phyloP scores from a whole-genome alignment of 352 stramenopile species.

The Phytophthora hibernalis region DNA sequence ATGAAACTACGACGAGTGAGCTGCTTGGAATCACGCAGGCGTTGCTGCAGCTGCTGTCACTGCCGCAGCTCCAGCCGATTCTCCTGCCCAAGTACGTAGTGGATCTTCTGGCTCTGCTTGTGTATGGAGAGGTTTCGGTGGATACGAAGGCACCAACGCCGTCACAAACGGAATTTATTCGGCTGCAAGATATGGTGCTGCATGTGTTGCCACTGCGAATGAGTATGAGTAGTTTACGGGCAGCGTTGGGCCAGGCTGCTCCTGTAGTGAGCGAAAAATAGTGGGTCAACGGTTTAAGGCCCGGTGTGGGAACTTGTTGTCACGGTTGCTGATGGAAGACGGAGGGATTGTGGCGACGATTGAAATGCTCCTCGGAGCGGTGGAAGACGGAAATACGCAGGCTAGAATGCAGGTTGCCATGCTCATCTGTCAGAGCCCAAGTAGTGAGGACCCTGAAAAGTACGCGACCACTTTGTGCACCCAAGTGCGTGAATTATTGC shows the following conservation, averaged over 20 bases:
- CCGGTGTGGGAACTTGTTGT: slow-evolving; percentile 65
- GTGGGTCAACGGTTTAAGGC: slow-evolving; percentile 62
- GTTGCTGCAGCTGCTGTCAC: slow-evolving; percentile 65
- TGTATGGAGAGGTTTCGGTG: slow-evolving; percentile 53
- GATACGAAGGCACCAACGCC: slow-evolving; percentile 22
- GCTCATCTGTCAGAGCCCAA: slow-evolving; percentile 78
- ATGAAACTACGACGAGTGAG: slow-evolving; percentile 27
- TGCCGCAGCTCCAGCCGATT: slow-evolving; percentile 83
- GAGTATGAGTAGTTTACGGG: slow-evolving; percentile 79
- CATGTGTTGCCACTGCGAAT: slow-evolving; percentile 66
- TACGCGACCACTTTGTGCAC: slow-evolving; percentile 60
- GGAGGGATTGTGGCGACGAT: slow-evolving; percentile 83
- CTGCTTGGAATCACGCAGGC: slow-evolving; percentile 52
- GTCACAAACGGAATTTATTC: slow-evolving; percentile 43
- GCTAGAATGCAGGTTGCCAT: slow-evolving; percentile 83
- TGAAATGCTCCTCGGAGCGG: slow-evolving; percentile 77
- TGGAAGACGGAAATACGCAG: slow-evolving; percentile 88
- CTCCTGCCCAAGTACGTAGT: slow-evolving; percentile 82
- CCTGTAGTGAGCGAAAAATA: slow-evolving; percentile 16
- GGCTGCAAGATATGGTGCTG: slow-evolving; percentile 52
- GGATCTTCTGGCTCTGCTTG: slow-evolving; percentile 73
- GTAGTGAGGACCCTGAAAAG: slow-evolving; percentile 38
- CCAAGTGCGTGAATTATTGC: slow-evolving; percentile 66
- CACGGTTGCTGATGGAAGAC: slow-evolving; percentile 67
- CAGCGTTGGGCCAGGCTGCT: slow-evolving; percentile 59